phyloP scores from a whole-genome alignment of 345 rosid species.

The Fremontodendron californicum region DNA sequence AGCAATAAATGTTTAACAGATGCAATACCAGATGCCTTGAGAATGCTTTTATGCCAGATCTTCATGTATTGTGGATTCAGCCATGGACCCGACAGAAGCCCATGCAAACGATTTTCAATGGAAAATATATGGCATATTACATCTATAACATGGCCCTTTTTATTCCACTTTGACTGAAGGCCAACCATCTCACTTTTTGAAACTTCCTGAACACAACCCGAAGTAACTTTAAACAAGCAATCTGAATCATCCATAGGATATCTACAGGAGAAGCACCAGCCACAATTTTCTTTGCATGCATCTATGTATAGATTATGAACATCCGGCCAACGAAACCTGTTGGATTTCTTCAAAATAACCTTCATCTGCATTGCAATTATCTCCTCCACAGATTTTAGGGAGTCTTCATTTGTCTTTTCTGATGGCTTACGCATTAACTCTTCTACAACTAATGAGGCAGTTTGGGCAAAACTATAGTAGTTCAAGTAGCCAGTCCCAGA shows the following conservation, averaged over 20 bases:
- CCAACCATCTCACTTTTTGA: constrained; percentile 38
- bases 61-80: constrained; percentile 56
- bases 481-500: constrained; percentile 52
- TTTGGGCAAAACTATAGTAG: constrained; percentile 65
- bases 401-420: constrained; percentile 34
- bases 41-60: constrained; percentile 59
- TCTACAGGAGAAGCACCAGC: constrained; percentile 92
- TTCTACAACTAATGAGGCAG: constrained; percentile 59
- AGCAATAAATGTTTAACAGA: constrained; percentile 56
- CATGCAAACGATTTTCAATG: constrained; percentile 71
- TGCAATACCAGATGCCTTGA: constrained; percentile 50
- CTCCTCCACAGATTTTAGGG: constrained; percentile 62
- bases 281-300: constrained; percentile 75
- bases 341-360: constrained; percentile 60
- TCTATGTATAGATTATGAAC: constrained; percentile 33
- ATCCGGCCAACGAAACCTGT: constrained; percentile 60
- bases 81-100: constrained; percentile 93
- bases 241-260: constrained; percentile 42
- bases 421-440: constrained; percentile 54
- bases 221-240: constrained; percentile 68
- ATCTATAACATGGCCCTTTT: constrained; percentile 51
- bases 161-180: constrained; percentile 33
- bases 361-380: constrained; percentile 63
- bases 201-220: constrained; percentile 39
- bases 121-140: constrained; percentile 51